Evolutionary conservation across 306 rosid species (phyloP).

Genomic region (Aeschynomene evenia): DNA sequence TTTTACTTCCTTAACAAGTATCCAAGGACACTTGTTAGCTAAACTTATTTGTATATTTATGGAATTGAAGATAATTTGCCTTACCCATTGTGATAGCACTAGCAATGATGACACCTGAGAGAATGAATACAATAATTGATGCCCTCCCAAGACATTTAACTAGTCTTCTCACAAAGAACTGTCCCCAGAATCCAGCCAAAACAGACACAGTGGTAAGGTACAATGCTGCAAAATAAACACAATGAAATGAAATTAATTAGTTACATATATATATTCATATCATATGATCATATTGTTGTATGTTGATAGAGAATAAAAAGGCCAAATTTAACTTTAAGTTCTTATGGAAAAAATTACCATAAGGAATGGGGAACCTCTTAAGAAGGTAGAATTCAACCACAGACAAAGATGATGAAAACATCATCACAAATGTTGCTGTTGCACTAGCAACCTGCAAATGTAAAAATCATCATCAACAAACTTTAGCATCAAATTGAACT

Average conservation of each 20-base stretch:
- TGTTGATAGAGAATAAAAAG: background rate
- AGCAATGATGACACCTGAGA: constrained; percentile 79
- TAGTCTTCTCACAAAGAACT: constrained; percentile 59
- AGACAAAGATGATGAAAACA: constrained; percentile 81
- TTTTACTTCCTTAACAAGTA: no score
- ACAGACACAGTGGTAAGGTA: constrained; percentile 64
- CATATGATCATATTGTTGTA: background rate
- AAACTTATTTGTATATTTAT: no score
- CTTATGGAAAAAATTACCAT: constrained; percentile 49
- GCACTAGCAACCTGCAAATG: constrained; percentile 79
- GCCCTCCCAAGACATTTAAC: constrained; percentile 59
- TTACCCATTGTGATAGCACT: constrained; percentile 91
- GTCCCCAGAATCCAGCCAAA: constrained; percentile 90
- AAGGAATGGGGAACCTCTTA: constrained; percentile 84
- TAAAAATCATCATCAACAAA: background rate
- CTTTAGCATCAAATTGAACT: background rate
- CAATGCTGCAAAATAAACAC: constrained; percentile 49
- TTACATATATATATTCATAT: background rate
- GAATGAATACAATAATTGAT: constrained; percentile 79
- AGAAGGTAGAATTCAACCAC: constrained; percentile 85
- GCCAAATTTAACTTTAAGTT: background rate
- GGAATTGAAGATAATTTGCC: background rate
- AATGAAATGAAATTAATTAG: background rate
- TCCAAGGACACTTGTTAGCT: no score
- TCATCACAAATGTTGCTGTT: constrained; percentile 91